Conservation (phyloP, 768 basidiomycete species). For the Dentipellis sp. region DNA sequence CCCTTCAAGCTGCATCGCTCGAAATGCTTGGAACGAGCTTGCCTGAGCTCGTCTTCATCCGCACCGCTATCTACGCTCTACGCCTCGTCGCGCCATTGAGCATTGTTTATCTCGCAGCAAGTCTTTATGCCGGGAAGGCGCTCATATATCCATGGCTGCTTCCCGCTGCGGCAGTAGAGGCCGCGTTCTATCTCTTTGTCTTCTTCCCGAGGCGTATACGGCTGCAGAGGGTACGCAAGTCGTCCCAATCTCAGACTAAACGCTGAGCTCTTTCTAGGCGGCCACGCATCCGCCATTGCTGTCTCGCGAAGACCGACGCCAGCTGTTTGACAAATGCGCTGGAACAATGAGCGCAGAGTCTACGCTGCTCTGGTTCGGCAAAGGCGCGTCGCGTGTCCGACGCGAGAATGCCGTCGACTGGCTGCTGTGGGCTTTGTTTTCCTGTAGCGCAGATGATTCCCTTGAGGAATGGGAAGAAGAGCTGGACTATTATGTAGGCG, state of each 20-base stretch:
- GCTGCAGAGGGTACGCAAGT: slow-evolving; percentile 38
- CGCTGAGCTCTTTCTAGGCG: slow-evolving; percentile 20
- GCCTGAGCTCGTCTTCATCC: slow-evolving; percentile 48
- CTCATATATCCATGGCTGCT: slow-evolving; percentile 23
- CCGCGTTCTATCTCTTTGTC: slow-evolving; percentile 37
- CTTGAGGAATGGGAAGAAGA: slow-evolving; percentile 39
- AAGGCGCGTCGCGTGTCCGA: slow-evolving; percentile 21
- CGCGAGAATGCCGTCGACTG: slow-evolving; percentile 47
- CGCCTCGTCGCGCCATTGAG: slow-evolving; percentile 43
- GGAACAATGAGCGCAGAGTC: slow-evolving; percentile 17
- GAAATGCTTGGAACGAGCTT: slow-evolving; percentile 24
- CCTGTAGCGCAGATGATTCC: slow-evolving; percentile 23
- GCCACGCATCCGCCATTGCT: slow-evolving; percentile 28
- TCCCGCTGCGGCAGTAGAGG: slow-evolving; percentile 32
- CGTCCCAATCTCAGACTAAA: slow-evolving; percentile 10
- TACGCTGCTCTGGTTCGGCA: slow-evolving; percentile 47
- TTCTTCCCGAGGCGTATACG: slow-evolving; percentile 36
- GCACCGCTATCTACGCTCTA: slow-evolving; percentile 32
- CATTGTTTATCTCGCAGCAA: slow-evolving; percentile 25
- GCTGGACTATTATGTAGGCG: slow-evolving; percentile 34
- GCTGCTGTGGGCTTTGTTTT: slow-evolving; percentile 60
- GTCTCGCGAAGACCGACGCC: slow-evolving; percentile 32
- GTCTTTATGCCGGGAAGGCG: slow-evolving; percentile 17
- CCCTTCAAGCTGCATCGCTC: neutral
- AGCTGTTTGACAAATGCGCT: slow-evolving; percentile 40